Conservation (phyloP, 306 rosid species). For the Argentina anserina region DNA sequence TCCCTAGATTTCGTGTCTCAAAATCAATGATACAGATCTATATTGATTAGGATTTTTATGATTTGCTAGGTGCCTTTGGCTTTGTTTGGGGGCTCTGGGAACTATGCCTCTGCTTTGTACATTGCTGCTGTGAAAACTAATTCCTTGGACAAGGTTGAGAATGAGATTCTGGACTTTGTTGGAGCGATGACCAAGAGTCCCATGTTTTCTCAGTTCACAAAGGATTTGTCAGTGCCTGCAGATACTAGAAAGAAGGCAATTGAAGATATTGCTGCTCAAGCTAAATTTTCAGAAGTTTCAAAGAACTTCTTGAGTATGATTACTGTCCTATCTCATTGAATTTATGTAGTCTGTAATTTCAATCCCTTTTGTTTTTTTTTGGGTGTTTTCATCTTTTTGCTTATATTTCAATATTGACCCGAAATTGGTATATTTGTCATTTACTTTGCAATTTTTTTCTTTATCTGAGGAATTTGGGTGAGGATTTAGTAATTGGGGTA, state of each 20-base stretch:
- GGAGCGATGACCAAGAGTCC: constrained; percentile 57
- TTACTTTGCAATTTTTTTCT: background rate
- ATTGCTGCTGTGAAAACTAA: constrained; percentile 66
- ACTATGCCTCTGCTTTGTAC: constrained; percentile 91
- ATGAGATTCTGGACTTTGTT: constrained; percentile 59
- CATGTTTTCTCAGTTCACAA: constrained; percentile 52
- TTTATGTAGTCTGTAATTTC: background rate
- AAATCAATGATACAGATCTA: background rate
- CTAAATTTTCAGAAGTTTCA: constrained; percentile 68
- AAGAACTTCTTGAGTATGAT: constrained; percentile 77
- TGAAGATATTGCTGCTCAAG: constrained; percentile 46
- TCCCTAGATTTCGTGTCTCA: background rate
- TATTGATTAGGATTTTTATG: constrained; percentile 11
- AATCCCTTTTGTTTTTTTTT: background rate
- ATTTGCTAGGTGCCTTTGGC: constrained; percentile 69
- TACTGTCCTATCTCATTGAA: background rate
- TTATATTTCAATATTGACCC: background rate
- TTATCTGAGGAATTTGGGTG: background rate
- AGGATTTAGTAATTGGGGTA: background rate
- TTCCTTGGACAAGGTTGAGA: constrained; percentile 66
- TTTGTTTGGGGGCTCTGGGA: constrained; percentile 88
- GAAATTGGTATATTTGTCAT: background rate
- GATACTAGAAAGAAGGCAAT: constrained; percentile 53
- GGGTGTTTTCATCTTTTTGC: background rate
- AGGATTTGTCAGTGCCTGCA: constrained; percentile 57